Base-by-base conservation (phyloP, 495 filamentous ascomycete genomes). In the Talaromyces thailandensis region DNA sequence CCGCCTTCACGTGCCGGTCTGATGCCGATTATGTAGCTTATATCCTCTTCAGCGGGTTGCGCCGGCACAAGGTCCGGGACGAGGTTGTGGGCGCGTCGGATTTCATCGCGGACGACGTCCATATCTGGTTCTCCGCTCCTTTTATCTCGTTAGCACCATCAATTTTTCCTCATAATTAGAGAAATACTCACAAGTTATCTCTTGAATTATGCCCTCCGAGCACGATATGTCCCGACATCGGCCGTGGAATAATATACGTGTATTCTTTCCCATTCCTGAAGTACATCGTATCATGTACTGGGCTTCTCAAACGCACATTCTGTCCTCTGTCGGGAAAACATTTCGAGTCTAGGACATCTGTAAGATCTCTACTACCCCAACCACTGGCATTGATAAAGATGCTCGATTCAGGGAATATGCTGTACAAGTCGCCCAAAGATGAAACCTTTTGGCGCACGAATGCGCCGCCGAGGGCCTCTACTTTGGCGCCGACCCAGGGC, bases 241-340 rank as follows among this genome's bases (percentile, higher is more conserved):
- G 71, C n/a, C 78, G 73, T 21, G 79, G 79, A 50, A 82, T 82
- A 21, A 82, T 66, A 63, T 82, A 81, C 18, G 78, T 81, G 57
- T 82, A 82, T 60, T 81, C 76, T 7, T 70, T 66, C 35, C 78
- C 79, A 57, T 77, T 77, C 1, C 73, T 71, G 43, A 79, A 78
- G 56, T 76, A 75, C 64, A 79, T 61, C 0, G 67, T 73, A 4
- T 68, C 45, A 58, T 70, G 73, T 24, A 70, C 61, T 1, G 74
- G 65, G 0, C 73, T 78, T 28, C 63, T 62, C 11, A 70, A 65
- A 50, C 77, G 76, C 6, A 79, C 75, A 62, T 78, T 79, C 52
- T 79, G 76, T 9, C 76, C 76, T 16, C 75, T 64, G 60, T 78
- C 75, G 6, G 76, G 71, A 24, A 74, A 79, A 57, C 75, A 78